phyloP scores from a whole-genome alignment of 129 eudicot genomes.

The carrot (Daucus carota) region DNA sequence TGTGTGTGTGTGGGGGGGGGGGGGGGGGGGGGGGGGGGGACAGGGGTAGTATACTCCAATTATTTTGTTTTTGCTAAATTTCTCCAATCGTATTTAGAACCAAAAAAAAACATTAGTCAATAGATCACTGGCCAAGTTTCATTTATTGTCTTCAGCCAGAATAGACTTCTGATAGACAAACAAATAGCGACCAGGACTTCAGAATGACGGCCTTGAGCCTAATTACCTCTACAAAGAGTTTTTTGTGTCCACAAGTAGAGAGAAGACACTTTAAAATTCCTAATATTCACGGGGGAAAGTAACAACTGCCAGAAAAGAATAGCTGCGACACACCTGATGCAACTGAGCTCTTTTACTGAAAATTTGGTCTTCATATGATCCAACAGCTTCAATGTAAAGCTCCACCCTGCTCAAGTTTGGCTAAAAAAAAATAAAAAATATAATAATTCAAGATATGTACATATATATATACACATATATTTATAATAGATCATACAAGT shows the following conservation, averaged over 20 bases:
- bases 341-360: conserved; percentile 76
- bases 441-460: conserved; percentile 8
- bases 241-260: not conserved
- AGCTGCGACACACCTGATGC: conserved; percentile 55
- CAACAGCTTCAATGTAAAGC: conserved; percentile 85
- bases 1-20: not conserved
- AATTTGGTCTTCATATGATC: conserved; percentile 78
- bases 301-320: not conserved
- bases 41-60: not conserved
- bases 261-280: not conserved
- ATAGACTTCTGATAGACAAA: not conserved
- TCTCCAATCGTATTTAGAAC: not conserved
- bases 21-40: not conserved
- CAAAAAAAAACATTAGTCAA: not conserved
- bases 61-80: not conserved
- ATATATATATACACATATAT: not conserved
- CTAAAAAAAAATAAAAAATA: conserved; percentile 40
- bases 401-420: conserved; percentile 79
- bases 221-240: not conserved
- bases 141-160: not conserved
- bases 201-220: not conserved
- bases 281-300: not conserved
- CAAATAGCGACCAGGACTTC: not conserved
- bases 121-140: not conserved
- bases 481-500: not conserved